Base-by-base conservation (phyloP, 345 rosid genomes). In the Eucalyptus regnans region DNA sequence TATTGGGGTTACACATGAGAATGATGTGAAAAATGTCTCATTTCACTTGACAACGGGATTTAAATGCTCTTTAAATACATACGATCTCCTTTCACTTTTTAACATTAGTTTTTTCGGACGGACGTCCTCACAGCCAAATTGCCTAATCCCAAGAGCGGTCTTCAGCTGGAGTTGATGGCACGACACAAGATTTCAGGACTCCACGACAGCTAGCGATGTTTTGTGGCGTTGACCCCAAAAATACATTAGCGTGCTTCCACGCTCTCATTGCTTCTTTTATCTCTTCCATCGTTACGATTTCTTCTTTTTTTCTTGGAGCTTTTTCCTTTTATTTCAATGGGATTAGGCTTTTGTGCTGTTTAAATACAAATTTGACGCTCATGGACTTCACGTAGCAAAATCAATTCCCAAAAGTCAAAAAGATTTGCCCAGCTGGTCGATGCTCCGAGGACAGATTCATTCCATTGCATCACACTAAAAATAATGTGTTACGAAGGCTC, bases 61-160 rank as follows among this genome's bases (percentile, higher is more conserved):
- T 18, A 7, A 52, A 52, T 52, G 0, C 56, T 52, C 9, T 52
- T 52, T 18, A 52, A 0, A 52, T 18, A 52, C 49, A 52, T 7
- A 52, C 3, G 23, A 18, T 52, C 23, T 52, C 0, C 0, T 18
- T 18, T 18, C 23, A 17, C 23, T 18, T 52, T 52, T 52, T 52
- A 52, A 0, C 23, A 17, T 3, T 52, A 18, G 23, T 50, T 7
- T 51, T 50, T 17, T 17, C 0, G 1, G 0, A 1, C 18, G 56
- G 56, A 52, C 4, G 0, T 52, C 23, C 56, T 18, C 56, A 52
- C 56, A 52, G 56, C 0, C 9, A 52, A 52, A 60, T 64, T 14
- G 18, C 37, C 71, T 0, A n/a, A 8, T 64, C 37, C 37, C 7
- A 7, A 64, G 33, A 29, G 71, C 18, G 5, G 18, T 64, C 17